These are phyloP conservation scores for Calonectria naviculata DNA, from an alignment of 2,329 filamentous ascomycete species.

Conservation along the genomic window DNA sequence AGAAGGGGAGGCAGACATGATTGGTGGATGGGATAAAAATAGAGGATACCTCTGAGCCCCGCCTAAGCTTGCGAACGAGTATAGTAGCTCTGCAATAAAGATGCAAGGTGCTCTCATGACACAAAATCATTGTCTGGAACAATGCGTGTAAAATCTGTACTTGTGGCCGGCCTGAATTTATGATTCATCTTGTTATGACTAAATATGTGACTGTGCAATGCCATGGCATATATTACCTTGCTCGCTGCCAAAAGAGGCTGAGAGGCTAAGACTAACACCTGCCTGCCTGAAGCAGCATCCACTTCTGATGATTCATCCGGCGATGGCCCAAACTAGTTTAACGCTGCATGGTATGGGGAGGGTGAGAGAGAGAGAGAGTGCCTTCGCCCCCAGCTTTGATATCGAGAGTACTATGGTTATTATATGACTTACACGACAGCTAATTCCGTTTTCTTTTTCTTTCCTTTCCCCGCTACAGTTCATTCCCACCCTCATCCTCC, in stretches of 20 bases:
- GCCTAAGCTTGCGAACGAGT: not conserved
- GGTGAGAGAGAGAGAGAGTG: not conserved
- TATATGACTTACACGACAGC: constrained; percentile 7
- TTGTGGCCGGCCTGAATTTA: too few relatives aligned
- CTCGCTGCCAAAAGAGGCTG: not conserved
- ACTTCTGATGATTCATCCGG: constrained; percentile 55
- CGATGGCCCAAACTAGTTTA: constrained; percentile 36
- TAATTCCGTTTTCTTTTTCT: not conserved
- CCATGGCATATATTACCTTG: not conserved
- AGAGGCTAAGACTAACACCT: constrained; percentile 12
- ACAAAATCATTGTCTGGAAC: too few relatives aligned
- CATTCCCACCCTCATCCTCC: not conserved
- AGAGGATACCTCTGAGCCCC: not conserved
- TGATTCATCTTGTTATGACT: too few relatives aligned
- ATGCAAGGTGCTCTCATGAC: not conserved
- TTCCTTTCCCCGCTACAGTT: not conserved
- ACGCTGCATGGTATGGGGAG: not conserved
- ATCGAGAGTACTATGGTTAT: constrained; percentile 3
- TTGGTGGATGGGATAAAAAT: not conserved
- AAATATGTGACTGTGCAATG: not conserved
- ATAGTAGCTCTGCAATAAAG: not conserved
- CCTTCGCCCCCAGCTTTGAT: constrained; percentile 1
- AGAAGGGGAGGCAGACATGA: not conserved
- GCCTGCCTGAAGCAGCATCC: constrained; percentile 34
- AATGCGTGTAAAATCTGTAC: too few relatives aligned